Conservation (phyloP, 148 eudicot genomes). For the Chenopodium quinoa region DNA sequence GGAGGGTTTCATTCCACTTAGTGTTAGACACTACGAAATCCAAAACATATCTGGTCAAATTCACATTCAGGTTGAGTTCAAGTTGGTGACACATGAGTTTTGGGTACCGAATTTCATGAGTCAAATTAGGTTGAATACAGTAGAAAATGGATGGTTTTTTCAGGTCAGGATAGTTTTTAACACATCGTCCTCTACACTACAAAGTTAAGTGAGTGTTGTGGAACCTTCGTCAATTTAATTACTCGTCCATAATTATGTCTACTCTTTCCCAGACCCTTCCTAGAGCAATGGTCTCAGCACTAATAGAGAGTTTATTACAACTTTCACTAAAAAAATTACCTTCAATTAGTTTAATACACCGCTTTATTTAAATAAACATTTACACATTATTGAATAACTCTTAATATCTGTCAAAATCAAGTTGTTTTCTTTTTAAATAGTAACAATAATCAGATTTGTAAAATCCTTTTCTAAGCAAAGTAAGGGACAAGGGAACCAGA, state of each 20-base stretch:
- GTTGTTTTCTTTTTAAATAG: neutral
- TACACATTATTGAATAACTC: neutral
- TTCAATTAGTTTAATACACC: neutral
- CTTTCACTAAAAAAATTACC: neutral
- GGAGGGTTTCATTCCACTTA: no score
- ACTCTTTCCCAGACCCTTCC: conserved; percentile 11
- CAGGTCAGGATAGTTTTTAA: neutral
- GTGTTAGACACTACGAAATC: no score
- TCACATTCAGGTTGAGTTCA: no score
- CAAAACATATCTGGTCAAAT: no score
- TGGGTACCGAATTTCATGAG: no score
- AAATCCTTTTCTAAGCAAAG: neutral
- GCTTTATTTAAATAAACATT: neutral
- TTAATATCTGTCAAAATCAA: neutral
- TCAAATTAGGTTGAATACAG: no score
- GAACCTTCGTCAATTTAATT: neutral
- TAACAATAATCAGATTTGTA: neutral
- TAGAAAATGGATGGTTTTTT: no score
- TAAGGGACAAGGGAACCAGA: neutral
- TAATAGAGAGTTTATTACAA: neutral
- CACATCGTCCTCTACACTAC: no score
- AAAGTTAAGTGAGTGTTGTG: neutral
- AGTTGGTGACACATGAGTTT: no score
- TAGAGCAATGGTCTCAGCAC: neutral
- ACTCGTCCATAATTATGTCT: conserved; percentile 6